phyloP scores from a whole-genome alignment of 2,329 filamentous ascomycete species.

The Botrytis fabae region DNA sequence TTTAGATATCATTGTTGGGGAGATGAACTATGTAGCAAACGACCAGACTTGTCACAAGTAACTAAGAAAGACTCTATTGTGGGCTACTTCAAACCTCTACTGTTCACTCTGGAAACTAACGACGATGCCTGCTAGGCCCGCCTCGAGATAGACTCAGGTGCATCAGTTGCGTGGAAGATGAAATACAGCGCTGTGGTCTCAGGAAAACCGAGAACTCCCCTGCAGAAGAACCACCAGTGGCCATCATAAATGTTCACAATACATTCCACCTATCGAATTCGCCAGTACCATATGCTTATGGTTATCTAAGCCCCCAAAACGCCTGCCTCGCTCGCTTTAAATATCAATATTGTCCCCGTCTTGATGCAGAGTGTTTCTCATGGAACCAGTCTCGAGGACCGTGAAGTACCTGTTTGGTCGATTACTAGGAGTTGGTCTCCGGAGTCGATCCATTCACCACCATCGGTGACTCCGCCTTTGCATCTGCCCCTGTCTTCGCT shows the following conservation, averaged over 20 bases:
- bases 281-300: neutral
- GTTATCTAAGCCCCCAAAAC: neutral
- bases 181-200: neutral
- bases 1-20: neutral
- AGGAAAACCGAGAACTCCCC: too few relatives aligned
- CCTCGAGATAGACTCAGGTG: neutral
- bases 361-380: neutral
- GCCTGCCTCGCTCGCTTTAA: neutral
- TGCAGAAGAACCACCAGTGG: neutral
- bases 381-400: neutral
- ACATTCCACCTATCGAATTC: neutral
- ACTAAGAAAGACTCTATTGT: neutral
- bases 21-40: neutral
- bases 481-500: neutral
- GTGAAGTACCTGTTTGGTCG: neutral
- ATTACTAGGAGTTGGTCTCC: neutral
- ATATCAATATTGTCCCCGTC: neutral
- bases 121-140: neutral
- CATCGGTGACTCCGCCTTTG: neutral
- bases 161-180: neutral
- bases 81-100: neutral
- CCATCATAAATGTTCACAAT: neutral
- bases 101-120: neutral
- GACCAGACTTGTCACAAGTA: neutral
- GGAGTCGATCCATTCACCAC: conserved; percentile 20